phyloP scores from a whole-genome alignment of 768 basidiomycete genomes.

The Boletellus sp. region DNA sequence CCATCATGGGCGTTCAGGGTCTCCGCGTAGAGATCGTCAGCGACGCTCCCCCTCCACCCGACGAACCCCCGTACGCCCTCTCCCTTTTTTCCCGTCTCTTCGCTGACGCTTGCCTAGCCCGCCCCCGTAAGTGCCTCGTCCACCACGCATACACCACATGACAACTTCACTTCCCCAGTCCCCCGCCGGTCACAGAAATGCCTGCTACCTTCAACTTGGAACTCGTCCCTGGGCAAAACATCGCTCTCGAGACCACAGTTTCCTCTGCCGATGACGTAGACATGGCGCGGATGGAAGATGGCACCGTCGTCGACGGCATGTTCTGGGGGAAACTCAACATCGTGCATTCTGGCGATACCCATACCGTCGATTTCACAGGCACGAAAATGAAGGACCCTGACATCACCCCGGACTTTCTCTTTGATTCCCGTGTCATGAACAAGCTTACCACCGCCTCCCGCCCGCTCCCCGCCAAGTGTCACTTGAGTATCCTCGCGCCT shows the following conservation, averaged over 20 bases:
- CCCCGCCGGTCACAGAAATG: slow-evolving; percentile 81
- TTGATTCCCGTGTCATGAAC: slow-evolving; percentile 74
- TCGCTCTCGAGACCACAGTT: slow-evolving; percentile 76
- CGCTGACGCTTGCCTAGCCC: slow-evolving; percentile 31
- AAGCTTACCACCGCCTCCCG: slow-evolving; percentile 75
- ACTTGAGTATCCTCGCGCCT: slow-evolving; percentile 71
- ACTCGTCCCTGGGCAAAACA: slow-evolving; percentile 71
- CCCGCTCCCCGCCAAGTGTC: slow-evolving; percentile 72
- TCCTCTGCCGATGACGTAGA: slow-evolving; percentile 78
- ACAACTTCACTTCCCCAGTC: slow-evolving; percentile 29
- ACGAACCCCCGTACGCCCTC: slow-evolving; percentile 67
- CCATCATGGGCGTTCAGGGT: slow-evolving; percentile 78
- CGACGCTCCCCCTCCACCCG: slow-evolving; percentile 80
- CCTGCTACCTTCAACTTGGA: slow-evolving; percentile 82
- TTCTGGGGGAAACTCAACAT: slow-evolving; percentile 90
- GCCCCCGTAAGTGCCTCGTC: slow-evolving; percentile 44
- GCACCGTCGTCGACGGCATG: slow-evolving; percentile 76
- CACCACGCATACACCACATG: slow-evolving; percentile 10
- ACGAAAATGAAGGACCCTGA: slow-evolving; percentile 67
- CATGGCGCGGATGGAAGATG: slow-evolving; percentile 90
- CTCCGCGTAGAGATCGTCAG: slow-evolving; percentile 83
- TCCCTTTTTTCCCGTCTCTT: neutral
- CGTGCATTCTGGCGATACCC: slow-evolving; percentile 71
- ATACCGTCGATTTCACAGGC: slow-evolving; percentile 79
- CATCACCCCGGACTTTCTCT: slow-evolving; percentile 61